Base-by-base conservation (phyloP, 176 grass and related monocot genomes). In the Eragrostis nindensis region DNA sequence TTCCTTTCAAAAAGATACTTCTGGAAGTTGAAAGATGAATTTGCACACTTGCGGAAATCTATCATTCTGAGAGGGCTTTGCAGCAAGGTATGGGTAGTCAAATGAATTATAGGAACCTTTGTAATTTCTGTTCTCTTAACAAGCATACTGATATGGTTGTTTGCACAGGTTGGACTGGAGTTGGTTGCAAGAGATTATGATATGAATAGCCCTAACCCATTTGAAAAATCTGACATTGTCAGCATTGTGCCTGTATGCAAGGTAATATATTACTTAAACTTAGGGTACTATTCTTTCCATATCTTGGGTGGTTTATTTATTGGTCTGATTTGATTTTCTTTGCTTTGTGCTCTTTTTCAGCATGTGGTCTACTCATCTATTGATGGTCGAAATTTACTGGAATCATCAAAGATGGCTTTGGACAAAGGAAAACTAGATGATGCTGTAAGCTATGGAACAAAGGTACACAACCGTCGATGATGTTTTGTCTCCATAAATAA, bases 371-470 rank as follows among this genome's bases (percentile, higher is more conserved):
- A 88, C 81, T 91, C 89, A 61, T 93, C 97, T 60, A 90, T 90
- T 46, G 95, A 98, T 87, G 90, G 90, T 56, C 78, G 90, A 48
- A 98, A 98, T 75, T 94, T 98, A 83, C 72, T 98, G 68, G 95
- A 98, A 82, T 94, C 90, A 76, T 98, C 95, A 29, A 98, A 98
- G 78, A 89, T 86, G 47, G 95, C 95, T 68, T 81, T 98, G 86
- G 95, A 98, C 80, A 98, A 95, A 93, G 95, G 95, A 86, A 93
- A 98, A 49, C 80, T 98, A 76, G 95, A 98, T 56, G 92, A 94
- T 83, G 95, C 92, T 73, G 88, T 98, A 49, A 92, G 76, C 71
- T 93, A 83, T 68, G 95, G 95, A 76, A 91, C 86, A 61, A 98
- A 95, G 95, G 97, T 99, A 81, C 68, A 68, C 17, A 56, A 22